Evolutionary conservation across 2,329 filamentous ascomycete species (phyloP), one percentile per base, ranked within the genome.

Genomic region (Nemania abortiva): DNA sequence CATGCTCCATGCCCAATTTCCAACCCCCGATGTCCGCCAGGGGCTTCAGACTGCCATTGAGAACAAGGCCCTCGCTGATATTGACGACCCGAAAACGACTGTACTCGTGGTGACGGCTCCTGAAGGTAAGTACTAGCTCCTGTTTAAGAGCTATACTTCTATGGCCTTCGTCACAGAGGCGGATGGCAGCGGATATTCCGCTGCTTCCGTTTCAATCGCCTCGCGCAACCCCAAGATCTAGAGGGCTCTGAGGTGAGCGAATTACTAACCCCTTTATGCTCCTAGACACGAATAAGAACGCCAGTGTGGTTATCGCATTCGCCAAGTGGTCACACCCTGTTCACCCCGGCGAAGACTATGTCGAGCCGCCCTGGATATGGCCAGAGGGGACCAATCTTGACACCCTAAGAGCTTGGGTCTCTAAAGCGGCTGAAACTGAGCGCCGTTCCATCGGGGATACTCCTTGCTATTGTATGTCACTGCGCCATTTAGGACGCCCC

Each of bases 291-390:
- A 27, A 24, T 7, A 50, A 13, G 47, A 13, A n/a, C 47, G 47
- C 9, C 47, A 50, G n/a, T 13, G 7, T 6, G 5, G 20, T 50
- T 24, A n/a, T 50, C 47, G 47, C 47, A 50, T 50, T 50, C 24
- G 47, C 47, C 20, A 50, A 50, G 47, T 50, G 47, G 47, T 50
- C 47, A n/a, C 47, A 50, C 20, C 47, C 47, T 13, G 47, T 50
- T 20, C 22, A 10, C 5, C 20, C 47, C 13, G 47, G 20, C 47
- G 9, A 27, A 50, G 47, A 50, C 20, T 50, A 50, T n/a, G 20
- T 13, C 9, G 47, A 50, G 47, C 47, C 47, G 47, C 47, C 47
- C 4, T 50, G 47, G 47, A 20, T 24, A 50, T 50, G 47, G 47
- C 47, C 47, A 27, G 47, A 50, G 47, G 47, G 47, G 5, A 50